Evolutionary conservation across 2,329 filamentous ascomycete species (phyloP).

Genomic region (Penicillium sp.): DNA sequence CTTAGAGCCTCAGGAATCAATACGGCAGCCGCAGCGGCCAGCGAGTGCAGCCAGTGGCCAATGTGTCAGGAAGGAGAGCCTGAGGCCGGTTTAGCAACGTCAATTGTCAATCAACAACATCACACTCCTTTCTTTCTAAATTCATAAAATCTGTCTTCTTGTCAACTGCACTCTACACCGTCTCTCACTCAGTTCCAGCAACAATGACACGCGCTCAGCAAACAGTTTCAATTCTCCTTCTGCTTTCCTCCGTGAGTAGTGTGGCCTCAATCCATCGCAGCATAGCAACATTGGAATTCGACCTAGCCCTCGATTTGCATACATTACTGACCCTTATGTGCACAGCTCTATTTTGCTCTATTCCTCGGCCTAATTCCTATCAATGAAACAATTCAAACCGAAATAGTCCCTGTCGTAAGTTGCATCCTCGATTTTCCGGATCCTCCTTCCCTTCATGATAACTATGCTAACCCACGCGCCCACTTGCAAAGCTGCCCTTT

Average conservation of each 20-base stretch:
- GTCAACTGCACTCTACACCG: neutral
- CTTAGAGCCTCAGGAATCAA: neutral
- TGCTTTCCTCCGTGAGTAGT: slow-evolving; percentile 73
- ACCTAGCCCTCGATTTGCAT: too few relatives aligned
- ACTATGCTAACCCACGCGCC: neutral
- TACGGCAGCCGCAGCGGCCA: slow-evolving; percentile 1
- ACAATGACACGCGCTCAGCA: slow-evolving; percentile 93
- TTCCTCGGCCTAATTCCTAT: slow-evolving; percentile 81
- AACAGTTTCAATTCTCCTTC: slow-evolving; percentile 80
- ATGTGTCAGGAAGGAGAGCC: neutral
- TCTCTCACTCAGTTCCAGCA: slow-evolving; percentile 14
- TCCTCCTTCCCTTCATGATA: neutral
- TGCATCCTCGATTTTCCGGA: neutral
- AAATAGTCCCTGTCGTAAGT: slow-evolving; percentile 86
- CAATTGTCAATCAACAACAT: neutral
- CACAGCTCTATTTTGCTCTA: slow-evolving; percentile 80
- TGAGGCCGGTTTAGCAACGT: neutral
- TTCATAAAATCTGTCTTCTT: neutral
- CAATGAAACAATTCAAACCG: slow-evolving; percentile 69
- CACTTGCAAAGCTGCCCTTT: slow-evolving; percentile 68
- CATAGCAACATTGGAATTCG: neutral
- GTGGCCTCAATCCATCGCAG: slow-evolving; percentile 11
- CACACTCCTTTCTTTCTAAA: neutral
- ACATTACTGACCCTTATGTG: neutral
- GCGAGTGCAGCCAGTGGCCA: neutral